Evolutionary conservation across 208 protist species (phyloP), one percentile per base, ranked within the genome.

Genomic region (Leptomonas pyrrhocoris): DNA sequence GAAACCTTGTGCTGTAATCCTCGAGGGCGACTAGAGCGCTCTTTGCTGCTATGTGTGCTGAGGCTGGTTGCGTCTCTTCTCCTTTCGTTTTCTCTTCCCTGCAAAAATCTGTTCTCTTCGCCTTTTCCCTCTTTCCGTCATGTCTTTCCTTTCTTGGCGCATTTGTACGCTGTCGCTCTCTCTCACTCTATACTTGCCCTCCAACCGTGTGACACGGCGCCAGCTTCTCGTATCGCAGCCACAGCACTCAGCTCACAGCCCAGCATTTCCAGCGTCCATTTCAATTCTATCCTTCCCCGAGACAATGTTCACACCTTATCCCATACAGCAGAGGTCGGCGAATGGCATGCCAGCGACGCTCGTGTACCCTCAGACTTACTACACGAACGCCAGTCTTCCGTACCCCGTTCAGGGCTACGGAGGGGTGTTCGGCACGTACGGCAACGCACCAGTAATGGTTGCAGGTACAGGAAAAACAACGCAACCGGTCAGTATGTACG

Each of bases 351-450:
- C 62, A 16, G 59, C 66, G 63, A 25, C 71, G 16, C n/a, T 71
- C 27, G 23, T 70, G 45, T 77, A 77, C 23, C 49, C 71, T 7
- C 63, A 77, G 56, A 46, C 64, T 1, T 77, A 77, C 71, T 50
- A 59, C 18, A 62, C 71, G 4, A 51, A 53, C 38, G 4, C 45
- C 21, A 58, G 31, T 11, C 8, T 38, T 23, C 49, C 46, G 4
- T 77, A 48, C 49, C 62, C 63, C 21, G 57, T 45, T 2, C 62
- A 53, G 31, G 64, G 54, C 36, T 65, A 77, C 48, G 57, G 57
- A 2, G 43, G 45, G n/a, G 57, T 77, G 56, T 7, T 77, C 40
- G 46, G 64, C 23, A 36, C 54, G 27, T 71, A 64, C 57, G 57
- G 57, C 46, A 45, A 9, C 31, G 38, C 71, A 27, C 62, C 57